Evolutionary conservation across 2,329 filamentous ascomycete genomes (phyloP).

Genomic region (Diaporthe citri): DNA sequence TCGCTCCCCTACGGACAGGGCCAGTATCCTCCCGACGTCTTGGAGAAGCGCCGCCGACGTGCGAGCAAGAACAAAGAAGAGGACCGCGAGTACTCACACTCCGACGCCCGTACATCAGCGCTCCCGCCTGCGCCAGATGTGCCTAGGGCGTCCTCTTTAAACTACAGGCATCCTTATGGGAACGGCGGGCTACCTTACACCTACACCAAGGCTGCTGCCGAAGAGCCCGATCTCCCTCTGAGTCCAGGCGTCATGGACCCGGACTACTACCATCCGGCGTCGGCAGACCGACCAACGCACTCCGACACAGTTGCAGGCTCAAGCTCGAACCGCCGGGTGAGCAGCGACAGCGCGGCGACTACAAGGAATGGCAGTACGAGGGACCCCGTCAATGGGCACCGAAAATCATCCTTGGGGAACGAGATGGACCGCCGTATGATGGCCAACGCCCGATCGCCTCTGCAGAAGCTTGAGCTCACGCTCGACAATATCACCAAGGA

Average conservation of each 20-base stretch:
- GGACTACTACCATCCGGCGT: conserved; percentile 49
- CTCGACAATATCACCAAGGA: conserved; percentile 95
- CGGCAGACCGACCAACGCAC: conserved; percentile 41
- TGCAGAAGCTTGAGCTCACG: conserved; percentile 93
- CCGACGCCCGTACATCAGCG: conserved; percentile 47
- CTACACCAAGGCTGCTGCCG: conserved; percentile 47
- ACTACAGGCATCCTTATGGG: conserved; percentile 65
- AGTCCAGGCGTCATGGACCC: conserved; percentile 46
- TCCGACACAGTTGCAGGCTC: conserved; percentile 27
- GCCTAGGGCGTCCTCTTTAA: conserved; percentile 69
- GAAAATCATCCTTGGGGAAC: conserved; percentile 54
- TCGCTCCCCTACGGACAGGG: conserved; percentile 64
- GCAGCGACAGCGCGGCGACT: conserved; percentile 43
- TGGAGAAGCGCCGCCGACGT: conserved; percentile 58
- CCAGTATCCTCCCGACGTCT: conserved; percentile 57
- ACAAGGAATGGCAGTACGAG: conserved; percentile 45
- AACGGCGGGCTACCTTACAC: conserved; percentile 50
- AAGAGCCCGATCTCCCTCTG: conserved; percentile 43
- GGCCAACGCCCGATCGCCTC: conserved; percentile 86
- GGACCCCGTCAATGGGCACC: conserved; percentile 47
- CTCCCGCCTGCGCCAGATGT: conserved; percentile 71
- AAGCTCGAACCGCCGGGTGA: conserved; percentile 43
- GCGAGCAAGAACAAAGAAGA: conserved; percentile 58
- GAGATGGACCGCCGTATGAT: conserved; percentile 67
- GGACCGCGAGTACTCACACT: conserved; percentile 51